These are phyloP conservation scores for Trichoderma sp. DNA, from an alignment of 2,329 filamentous ascomycete species.

Conservation along the genomic window DNA sequence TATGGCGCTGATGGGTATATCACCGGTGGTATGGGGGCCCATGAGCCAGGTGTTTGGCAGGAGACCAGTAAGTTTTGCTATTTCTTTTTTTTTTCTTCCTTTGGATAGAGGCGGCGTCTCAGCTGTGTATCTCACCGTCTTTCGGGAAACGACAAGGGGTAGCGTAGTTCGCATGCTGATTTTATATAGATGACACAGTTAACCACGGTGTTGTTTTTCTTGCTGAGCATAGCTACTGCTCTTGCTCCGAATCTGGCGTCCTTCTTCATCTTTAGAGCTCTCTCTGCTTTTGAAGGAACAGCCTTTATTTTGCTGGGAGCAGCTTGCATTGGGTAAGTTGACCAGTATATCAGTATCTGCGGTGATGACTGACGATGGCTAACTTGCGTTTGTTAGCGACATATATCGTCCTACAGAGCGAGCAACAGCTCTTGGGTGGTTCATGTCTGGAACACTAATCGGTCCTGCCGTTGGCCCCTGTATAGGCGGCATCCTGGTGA, in stretches of 20 bases:
- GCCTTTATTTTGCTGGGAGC: slow-evolving; percentile 71
- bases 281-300: slow-evolving; percentile 74
- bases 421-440: slow-evolving; percentile 72
- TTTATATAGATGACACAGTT: slow-evolving; percentile 42
- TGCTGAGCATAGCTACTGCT: slow-evolving; percentile 69
- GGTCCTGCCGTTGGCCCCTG: slow-evolving; percentile 70
- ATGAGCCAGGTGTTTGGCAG: slow-evolving; percentile 65
- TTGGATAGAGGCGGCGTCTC: neutral
- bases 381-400: slow-evolving; percentile 41
- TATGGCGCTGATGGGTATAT: slow-evolving; percentile 70
- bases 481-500: slow-evolving; percentile 74
- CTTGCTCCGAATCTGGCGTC: slow-evolving; percentile 66
- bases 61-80: slow-evolving; percentile 46
- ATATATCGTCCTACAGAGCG: slow-evolving; percentile 65
- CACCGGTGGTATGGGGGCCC: slow-evolving; percentile 69
- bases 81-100: neutral
- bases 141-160: neutral
- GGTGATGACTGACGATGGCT: neutral
- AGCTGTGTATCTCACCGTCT: neutral
- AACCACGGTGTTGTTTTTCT: slow-evolving; percentile 63
- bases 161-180: neutral
- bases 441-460: slow-evolving; percentile 67
- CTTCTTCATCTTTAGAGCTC: slow-evolving; percentile 72
- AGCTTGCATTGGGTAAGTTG: slow-evolving; percentile 60
- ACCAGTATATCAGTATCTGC: neutral